phyloP scores from a whole-genome alignment of 495 filamentous ascomycete genomes.

The Lasiosphaeria ovina region DNA sequence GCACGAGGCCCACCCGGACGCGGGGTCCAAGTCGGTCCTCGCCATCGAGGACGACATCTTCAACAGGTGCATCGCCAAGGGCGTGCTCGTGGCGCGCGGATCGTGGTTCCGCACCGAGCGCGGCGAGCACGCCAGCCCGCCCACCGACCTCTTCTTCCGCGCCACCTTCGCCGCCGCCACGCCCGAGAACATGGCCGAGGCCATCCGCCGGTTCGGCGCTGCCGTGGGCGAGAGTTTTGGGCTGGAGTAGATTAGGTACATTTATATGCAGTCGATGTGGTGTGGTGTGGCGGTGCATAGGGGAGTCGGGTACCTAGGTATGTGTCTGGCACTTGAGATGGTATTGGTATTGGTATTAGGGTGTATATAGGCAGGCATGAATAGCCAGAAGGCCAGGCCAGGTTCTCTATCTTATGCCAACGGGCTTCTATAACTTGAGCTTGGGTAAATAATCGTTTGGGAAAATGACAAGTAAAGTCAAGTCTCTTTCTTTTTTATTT shows the following conservation, averaged over 20 bases:
- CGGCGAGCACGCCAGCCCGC: conserved; percentile 19
- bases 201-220: conserved; percentile 70
- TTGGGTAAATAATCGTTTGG: too few relatives aligned
- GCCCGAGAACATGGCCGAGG: conserved; percentile 71
- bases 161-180: conserved; percentile 84
- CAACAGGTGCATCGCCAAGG: conserved; percentile 62
- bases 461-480: too few relatives aligned
- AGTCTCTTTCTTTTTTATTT: too few relatives aligned
- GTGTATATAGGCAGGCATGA: too few relatives aligned
- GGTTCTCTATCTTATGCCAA: too few relatives aligned
- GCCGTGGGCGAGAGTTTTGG: conserved; percentile 67
- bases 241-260: conserved; percentile 10
- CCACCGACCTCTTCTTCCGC: conserved; percentile 71
- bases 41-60: conserved; percentile 87
- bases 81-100: conserved; percentile 74
- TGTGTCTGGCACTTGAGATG: too few relatives aligned
- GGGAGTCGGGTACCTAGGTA: too few relatives aligned
- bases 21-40: conserved; percentile 54
- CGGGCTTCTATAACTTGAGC: too few relatives aligned
- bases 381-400: too few relatives aligned
- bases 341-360: too few relatives aligned
- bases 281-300: too few relatives aligned
- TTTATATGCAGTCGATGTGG: not conserved
- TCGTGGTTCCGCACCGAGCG: conserved; percentile 81
- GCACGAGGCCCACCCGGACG: conserved; percentile 67